Conservation (phyloP, 768 basidiomycete genomes). For the Trametes cingulata region DNA sequence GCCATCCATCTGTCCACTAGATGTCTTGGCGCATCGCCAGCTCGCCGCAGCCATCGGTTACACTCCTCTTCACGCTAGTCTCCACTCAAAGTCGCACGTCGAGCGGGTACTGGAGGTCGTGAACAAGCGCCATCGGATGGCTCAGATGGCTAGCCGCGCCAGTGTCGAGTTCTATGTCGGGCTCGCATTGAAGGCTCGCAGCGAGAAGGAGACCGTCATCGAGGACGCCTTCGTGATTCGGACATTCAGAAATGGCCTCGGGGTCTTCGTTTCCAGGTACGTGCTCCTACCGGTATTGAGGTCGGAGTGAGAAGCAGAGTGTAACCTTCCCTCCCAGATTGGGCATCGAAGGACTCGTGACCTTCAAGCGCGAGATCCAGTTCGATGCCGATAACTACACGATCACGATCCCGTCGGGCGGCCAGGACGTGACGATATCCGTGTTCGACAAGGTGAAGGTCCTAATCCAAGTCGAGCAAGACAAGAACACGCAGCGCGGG, state of each 20-base stretch:
- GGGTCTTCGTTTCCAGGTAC: slow-evolving; percentile 95
- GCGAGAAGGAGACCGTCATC: slow-evolving; percentile 48
- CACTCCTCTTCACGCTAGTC: slow-evolving; percentile 76
- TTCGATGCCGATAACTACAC: slow-evolving; percentile 93
- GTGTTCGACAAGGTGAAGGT: slow-evolving; percentile 95
- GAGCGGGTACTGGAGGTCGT: slow-evolving; percentile 85
- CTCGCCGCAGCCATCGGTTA: slow-evolving; percentile 88
- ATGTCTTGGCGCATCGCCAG: slow-evolving; percentile 93
- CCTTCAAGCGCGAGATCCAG: slow-evolving; percentile 85
- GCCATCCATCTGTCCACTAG: slow-evolving; percentile 36
- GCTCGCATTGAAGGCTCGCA: slow-evolving; percentile 77
- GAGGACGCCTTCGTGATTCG: slow-evolving; percentile 95
- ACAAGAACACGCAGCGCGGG: slow-evolving; percentile 89
- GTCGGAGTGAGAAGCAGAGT: slow-evolving; percentile 4
- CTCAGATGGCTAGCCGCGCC: slow-evolving; percentile 95
- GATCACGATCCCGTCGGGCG: slow-evolving; percentile 60
- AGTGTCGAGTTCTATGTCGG: slow-evolving; percentile 99
- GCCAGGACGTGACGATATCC: slow-evolving; percentile 59
- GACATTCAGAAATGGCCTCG: slow-evolving; percentile 91
- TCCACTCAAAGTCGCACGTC: slow-evolving; percentile 87
- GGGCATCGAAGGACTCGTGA: slow-evolving; percentile 92
- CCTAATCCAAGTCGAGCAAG: slow-evolving; percentile 91
- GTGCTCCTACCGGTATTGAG: slow-evolving; percentile 32
- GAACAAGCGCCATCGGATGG: slow-evolving; percentile 91
- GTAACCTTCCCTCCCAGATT: slow-evolving; percentile 49